phyloP scores from a whole-genome alignment of 805 yeast species.

The Ogataea trehaloabstinens region DNA sequence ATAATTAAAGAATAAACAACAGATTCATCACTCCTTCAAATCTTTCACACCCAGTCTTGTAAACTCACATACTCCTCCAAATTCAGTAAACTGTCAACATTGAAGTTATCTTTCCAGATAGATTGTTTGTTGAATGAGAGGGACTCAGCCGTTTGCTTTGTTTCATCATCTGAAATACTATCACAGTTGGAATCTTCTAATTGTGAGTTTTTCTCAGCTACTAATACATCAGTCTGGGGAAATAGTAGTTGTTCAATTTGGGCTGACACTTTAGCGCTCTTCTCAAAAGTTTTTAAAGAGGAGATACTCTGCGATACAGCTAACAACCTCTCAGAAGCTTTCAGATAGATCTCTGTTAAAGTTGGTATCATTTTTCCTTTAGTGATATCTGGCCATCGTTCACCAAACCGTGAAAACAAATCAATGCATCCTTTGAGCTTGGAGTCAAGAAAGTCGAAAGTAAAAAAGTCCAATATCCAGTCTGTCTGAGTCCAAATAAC shows the following conservation, averaged over 20 bases:
- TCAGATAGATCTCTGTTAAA: constrained; percentile 5
- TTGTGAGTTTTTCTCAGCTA: background rate
- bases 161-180: background rate
- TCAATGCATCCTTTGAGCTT: constrained; percentile 10
- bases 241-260: constrained; percentile 10
- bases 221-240: constrained; percentile 6
- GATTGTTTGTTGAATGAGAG: constrained; percentile 6
- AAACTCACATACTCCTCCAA: constrained; percentile 3
- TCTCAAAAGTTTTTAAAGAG: background rate
- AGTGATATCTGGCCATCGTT: constrained; percentile 15
- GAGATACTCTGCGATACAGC: background rate
- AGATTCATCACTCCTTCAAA: no score
- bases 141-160: background rate
- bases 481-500: constrained; percentile 13
- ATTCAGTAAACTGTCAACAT: constrained; percentile 4
- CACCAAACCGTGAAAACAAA: constrained; percentile 9
- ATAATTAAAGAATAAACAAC: no score
- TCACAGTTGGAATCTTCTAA: background rate
- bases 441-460: constrained; percentile 10
- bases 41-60: constrained; percentile 1
- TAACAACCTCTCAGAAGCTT: constrained; percentile 4
- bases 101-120: constrained; percentile 14
- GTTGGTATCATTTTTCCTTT: constrained; percentile 9
- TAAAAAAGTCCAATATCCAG: constrained; percentile 14
- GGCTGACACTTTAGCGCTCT: constrained; percentile 4